Evolutionary conservation across 805 yeast genomes (phyloP).

Genomic region (Schizosaccharomyces octosporus): DNA sequence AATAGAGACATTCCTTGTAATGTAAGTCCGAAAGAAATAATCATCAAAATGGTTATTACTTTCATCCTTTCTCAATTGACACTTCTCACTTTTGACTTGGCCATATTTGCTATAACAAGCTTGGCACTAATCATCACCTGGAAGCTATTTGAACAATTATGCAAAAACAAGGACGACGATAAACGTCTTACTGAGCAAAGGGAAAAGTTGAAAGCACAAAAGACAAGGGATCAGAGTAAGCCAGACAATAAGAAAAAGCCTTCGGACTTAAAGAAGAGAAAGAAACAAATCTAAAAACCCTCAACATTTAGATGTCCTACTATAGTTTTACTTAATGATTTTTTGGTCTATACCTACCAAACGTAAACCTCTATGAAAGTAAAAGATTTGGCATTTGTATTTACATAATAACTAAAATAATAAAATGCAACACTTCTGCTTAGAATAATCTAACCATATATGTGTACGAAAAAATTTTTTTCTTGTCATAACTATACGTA

Average conservation of each 20-base stretch:
- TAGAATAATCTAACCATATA: too few relatives aligned
- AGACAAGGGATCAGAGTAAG: background rate
- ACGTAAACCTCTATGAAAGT: background rate
- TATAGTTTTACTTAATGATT: background rate
- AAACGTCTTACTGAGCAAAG: background rate
- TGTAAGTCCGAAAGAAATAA: background rate
- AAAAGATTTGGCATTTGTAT: background rate
- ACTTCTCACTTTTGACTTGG: background rate
- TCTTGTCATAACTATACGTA: background rate
- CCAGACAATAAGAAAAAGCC: background rate
- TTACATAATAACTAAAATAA: background rate
- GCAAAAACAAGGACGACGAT: background rate
- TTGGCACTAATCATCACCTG: background rate
- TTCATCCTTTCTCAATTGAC: background rate
- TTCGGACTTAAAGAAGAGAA: background rate
- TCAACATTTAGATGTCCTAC: too few relatives aligned
- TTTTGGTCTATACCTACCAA: too few relatives aligned
- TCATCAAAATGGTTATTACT: background rate
- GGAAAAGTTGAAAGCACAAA: background rate
- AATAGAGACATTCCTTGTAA: background rate
- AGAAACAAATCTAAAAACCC: too few relatives aligned
- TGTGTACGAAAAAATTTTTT: too few relatives aligned
- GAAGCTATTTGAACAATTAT: background rate
- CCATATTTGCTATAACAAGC: background rate
- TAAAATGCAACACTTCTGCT: background rate